A percentile compares a stretch with the other conserved stretches of the same genome.
Conservation (phyloP, 2,329 filamentous ascomycete genomes). For the Aureobasidium sp. region DNA sequence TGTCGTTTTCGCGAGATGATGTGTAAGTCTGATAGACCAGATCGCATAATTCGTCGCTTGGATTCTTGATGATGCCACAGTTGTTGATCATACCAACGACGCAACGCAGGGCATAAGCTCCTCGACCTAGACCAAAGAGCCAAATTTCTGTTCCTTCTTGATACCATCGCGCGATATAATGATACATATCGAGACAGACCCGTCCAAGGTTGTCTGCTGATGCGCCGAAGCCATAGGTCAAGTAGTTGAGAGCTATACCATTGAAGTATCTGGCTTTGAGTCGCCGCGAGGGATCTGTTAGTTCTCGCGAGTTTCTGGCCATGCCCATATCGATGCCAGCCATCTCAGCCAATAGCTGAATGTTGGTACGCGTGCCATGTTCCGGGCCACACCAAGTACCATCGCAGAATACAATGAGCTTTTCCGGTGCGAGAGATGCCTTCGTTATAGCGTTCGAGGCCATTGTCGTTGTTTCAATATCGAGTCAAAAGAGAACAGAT, state of each 20-base stretch:
- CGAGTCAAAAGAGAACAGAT: neutral
- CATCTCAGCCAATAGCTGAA: conserved; percentile 25
- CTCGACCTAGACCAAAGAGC: conserved; percentile 33
- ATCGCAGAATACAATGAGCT: conserved; percentile 11
- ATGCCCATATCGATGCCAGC: conserved; percentile 19
- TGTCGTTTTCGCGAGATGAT: conserved; percentile 21
- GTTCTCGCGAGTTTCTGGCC: conserved; percentile 17
- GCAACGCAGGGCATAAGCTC: conserved; percentile 32
- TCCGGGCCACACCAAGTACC: conserved; percentile 23
- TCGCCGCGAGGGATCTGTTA: conserved; percentile 14
- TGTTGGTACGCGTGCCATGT: conserved; percentile 26
- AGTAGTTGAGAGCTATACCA: conserved; percentile 17
- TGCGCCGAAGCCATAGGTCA: conserved; percentile 21
- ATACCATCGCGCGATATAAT: conserved; percentile 27
- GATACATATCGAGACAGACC: conserved; percentile 27
- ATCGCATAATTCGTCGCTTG: conserved; percentile 18
- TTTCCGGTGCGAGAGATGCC: neutral
- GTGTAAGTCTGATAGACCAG: conserved; percentile 27
- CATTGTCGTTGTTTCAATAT: neutral
- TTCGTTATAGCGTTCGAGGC: neutral
- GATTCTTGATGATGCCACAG: conserved; percentile 18
- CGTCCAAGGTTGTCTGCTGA: conserved; percentile 26
- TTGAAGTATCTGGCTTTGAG: conserved; percentile 29
- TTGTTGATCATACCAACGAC: conserved; percentile 32
- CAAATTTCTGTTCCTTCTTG: conserved; percentile 26